phyloP scores from a whole-genome alignment of 768 basidiomycete species.

The Panus rudis region DNA sequence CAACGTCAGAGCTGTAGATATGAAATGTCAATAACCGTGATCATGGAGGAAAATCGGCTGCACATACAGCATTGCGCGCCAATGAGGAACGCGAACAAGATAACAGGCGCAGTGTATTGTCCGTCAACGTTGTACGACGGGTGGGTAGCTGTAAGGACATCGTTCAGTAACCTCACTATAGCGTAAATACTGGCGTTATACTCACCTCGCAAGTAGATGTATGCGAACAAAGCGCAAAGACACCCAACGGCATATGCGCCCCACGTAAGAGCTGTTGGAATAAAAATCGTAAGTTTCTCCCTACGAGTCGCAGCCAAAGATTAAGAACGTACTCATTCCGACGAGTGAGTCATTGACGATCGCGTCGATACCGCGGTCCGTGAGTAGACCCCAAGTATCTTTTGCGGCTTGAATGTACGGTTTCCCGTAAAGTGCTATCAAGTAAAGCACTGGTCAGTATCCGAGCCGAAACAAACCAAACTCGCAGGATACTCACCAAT shows the following conservation, averaged over 20 bases:
- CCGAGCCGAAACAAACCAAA: background rate
- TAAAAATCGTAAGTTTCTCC: conserved; percentile 1
- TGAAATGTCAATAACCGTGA: background rate
- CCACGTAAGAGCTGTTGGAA: conserved; percentile 56
- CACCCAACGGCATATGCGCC: conserved; percentile 77
- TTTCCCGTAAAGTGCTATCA: conserved; percentile 74
- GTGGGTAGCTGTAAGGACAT: conserved; percentile 46
- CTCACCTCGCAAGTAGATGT: conserved; percentile 68
- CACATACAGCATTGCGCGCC: conserved; percentile 59
- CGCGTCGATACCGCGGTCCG: conserved; percentile 75
- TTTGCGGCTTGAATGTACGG: conserved; percentile 74
- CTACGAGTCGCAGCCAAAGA: conserved; percentile 1
- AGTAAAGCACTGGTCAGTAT: no score
- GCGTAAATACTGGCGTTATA: conserved; percentile 7
- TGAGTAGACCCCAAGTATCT: conserved; percentile 75
- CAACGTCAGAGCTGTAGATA: conserved; percentile 49
- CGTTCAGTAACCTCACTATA: background rate
- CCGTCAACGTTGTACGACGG: conserved; percentile 70
- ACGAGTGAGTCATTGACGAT: conserved; percentile 80
- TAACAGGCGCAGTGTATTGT: conserved; percentile 69
- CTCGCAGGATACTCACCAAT: conserved; percentile 41
- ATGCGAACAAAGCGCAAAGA: conserved; percentile 66
- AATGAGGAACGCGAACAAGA: conserved; percentile 78
- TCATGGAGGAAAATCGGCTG: background rate
- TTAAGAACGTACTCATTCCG: conserved; percentile 58